Evolutionary conservation across 164 flowering plant species (phyloP), one percentile per base, ranked within the genome.

Genomic region (Chimonanthus salicifolius): DNA sequence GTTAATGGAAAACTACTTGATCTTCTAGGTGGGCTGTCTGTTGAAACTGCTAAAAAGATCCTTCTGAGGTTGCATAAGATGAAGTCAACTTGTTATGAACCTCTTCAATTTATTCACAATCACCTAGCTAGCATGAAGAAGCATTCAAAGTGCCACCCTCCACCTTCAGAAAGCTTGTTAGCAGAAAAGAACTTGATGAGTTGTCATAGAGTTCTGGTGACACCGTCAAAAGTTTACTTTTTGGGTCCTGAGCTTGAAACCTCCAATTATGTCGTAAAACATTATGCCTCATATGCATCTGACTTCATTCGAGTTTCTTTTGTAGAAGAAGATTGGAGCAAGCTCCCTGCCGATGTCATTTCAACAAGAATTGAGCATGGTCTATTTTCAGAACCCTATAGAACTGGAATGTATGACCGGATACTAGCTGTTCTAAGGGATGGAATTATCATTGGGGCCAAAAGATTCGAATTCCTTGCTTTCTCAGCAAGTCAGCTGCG

Each of bases 401-500:
- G 81, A 80, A 93, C 99, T 44, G 64, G 20, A 20, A 85, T 96
- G 75, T 90, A 94, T 74, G 72, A 80, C 62, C 84, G 98, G 44
- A 83, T 94, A 77, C 76, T 92, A 76, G 84, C 94, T 49, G 68
- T 89, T 75, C 92, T 96, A 11, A 82, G 75, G 65, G 85, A 94
- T 71, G 99, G 98, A 68, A 82, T 96, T 74, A 78, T 76, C 43
- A 88, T 96, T 70, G 98, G 97, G 62, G 62, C 82, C 7, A 96
- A 92, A 75, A 87, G 76, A 71, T 96, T 88, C 75, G 84, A 92
- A 77, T 96, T 96, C 74, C 80, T 96, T 76, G 99, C 98, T 45
- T 96, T 96, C 85, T 96, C 99, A 13, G 98, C 99, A 0, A 94
- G 99, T 79, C 99, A 96, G 74, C 86, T 96, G 15, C 94, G 97